Base-by-base conservation (phyloP, 2,329 filamentous ascomycete species). In the Uncinocarpus reesii region DNA sequence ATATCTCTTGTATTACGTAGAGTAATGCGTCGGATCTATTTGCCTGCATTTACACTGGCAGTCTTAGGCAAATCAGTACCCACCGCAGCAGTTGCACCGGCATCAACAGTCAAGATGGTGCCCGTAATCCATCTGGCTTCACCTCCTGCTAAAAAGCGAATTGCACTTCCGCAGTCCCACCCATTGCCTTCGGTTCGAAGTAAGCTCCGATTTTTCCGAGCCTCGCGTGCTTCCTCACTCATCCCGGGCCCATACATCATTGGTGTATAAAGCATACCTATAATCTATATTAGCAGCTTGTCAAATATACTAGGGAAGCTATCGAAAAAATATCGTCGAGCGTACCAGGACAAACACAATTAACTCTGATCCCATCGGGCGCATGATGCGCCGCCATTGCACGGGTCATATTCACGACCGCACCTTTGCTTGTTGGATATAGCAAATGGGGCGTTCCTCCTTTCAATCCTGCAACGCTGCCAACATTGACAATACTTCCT, bases 401-500 rank as follows among this genome's bases (percentile, higher is more conserved):
- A 35, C 72, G 60, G 0, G 74, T 78, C 71, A 78, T 72, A 51
- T 77, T 74, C 35, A 78, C 71, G 20, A 78, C 65, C 0, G 73
- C 73, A 1, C 73, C 74, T 56, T 77, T 76, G 23, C 64, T 68
- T 7, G 73, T 77, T 3, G 73, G 74, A 60, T 77, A 77, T 2
- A 76, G 58, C 23, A 77, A 54, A 62, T 73, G 68, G 2, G 72
- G 73, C n/a, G 72, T 76, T 0, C 74, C 74, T 2, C 73, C 73
- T 43, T 68, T 68, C n/a, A 73, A 56, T 0, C 78, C 78, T 0
- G 79, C 78, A 1, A 83, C 79, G 40, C 71, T 76, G 1, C 75
- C 75, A 69, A 83, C 77, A 56, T 83, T 83, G 55, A 82, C 68
- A 50, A 81, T 77, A 34, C 62, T 69, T 5, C 77, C 76, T 47